Percentiles rank a stretch among this genome's conserved stretches.
These are phyloP conservation scores for Fibroporia radiculosa DNA, from an alignment of 768 basidiomycete species.

Conservation along the genomic window DNA sequence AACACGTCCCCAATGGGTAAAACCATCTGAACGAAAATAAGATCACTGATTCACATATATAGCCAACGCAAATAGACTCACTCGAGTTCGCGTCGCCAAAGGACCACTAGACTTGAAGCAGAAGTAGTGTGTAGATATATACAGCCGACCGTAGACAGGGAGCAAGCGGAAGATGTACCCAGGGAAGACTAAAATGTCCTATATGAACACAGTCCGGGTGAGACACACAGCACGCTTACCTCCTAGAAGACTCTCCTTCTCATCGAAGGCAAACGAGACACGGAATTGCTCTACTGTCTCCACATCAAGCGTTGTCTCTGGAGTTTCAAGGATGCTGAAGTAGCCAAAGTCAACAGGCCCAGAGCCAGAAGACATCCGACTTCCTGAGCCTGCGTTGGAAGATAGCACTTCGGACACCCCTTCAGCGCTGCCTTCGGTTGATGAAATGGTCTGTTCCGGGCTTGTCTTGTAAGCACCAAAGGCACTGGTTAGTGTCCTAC, in stretches of 20 bases:
- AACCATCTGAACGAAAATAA: conserved; percentile 63
- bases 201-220: background rate
- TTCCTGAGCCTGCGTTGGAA: conserved; percentile 23
- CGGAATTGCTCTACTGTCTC: conserved; percentile 73
- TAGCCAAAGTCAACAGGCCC: conserved; percentile 53
- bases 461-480: conserved; percentile 5
- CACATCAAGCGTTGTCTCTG: conserved; percentile 51
- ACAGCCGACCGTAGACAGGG: conserved; percentile 84
- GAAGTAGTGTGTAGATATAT: conserved; percentile 86
- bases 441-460: conserved; percentile 14
- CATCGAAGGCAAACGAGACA: conserved; percentile 76
- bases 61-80: conserved; percentile 30
- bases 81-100: conserved; percentile 73
- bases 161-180: conserved; percentile 86
- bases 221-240: conserved; percentile 46
- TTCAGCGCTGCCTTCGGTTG: conserved; percentile 22
- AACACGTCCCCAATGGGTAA: conserved; percentile 87
- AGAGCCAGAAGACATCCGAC: conserved; percentile 23
- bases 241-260: conserved; percentile 80
- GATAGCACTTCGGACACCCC: conserved; percentile 59
- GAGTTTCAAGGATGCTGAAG: conserved; percentile 74
- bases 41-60: background rate
- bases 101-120: conserved; percentile 91
- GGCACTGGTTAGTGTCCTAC: conserved; percentile 17
- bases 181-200: conserved; percentile 59